Evolutionary conservation across 2,329 filamentous ascomycete species (phyloP).

Genomic region (Sporothrix pallida): DNA sequence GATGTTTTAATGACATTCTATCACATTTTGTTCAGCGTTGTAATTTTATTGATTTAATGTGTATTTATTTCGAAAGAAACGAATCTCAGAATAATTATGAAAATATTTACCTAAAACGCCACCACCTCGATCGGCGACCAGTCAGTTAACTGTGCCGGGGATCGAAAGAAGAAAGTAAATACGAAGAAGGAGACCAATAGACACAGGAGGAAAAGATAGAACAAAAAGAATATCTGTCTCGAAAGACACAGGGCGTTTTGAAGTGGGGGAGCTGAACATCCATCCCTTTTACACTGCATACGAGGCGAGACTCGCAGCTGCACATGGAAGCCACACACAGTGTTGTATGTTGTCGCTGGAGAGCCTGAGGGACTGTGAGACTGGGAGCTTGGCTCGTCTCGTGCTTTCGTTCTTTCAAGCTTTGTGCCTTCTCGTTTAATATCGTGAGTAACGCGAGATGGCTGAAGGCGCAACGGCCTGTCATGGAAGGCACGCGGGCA

Average conservation of each 20-base stretch:
- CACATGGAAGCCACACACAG: not conserved
- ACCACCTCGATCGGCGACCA: not conserved
- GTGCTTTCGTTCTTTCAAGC: too few species aligned
- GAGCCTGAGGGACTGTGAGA: too few species aligned
- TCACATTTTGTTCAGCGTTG: too few species aligned
- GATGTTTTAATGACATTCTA: not conserved
- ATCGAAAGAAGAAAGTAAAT: not conserved
- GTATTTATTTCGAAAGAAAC: not conserved
- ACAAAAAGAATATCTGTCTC: not conserved
- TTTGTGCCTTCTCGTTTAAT: too few species aligned
- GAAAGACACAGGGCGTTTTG: slow-evolving; percentile 11
- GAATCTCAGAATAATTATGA: too few species aligned
- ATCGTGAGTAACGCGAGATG: too few species aligned
- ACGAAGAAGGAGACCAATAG: slow-evolving; percentile 7
- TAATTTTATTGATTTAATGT: too few species aligned
- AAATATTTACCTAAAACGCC: not conserved
- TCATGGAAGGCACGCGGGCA: slow-evolving; percentile 4
- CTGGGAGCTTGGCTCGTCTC: too few species aligned
- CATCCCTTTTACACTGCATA: not conserved
- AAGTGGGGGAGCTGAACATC: slow-evolving; percentile 14
- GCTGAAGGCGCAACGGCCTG: not conserved
- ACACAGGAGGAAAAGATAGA: not conserved
- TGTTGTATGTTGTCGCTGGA: too few species aligned
- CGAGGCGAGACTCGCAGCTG: slow-evolving; percentile 3
- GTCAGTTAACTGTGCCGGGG: not conserved